A percentile compares a stretch with the other conserved stretches of the same genome.
These are phyloP conservation scores for Borealophlyctis nickersoniae DNA, from an alignment of 192 early-diverging fungal species.

Conservation along the genomic window DNA sequence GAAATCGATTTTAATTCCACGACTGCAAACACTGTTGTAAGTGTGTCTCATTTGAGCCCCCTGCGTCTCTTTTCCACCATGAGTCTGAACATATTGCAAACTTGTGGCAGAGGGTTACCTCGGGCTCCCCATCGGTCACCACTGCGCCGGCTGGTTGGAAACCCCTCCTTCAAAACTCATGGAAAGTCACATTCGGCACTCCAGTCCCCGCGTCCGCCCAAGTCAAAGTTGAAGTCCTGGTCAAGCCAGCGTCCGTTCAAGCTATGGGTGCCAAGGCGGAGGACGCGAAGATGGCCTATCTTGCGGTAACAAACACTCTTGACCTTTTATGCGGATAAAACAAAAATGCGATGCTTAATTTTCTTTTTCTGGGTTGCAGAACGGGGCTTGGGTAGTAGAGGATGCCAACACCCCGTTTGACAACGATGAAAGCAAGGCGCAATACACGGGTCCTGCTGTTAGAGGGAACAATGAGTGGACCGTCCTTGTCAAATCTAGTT, in stretches of 20 bases:
- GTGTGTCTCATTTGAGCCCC: background rate
- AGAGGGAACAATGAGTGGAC: constrained; percentile 1
- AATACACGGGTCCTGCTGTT: background rate
- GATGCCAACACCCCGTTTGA: background rate
- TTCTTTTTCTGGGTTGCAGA: background rate
- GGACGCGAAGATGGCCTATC: constrained; percentile 1
- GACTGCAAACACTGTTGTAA: background rate
- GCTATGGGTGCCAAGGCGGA: constrained; percentile 1
- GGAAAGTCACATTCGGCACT: constrained; percentile 3
- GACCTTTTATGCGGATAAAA: too few species aligned
- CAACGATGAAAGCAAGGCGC: background rate
- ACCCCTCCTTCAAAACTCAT: constrained; percentile 2
- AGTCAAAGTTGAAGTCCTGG: background rate
- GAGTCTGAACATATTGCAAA: background rate
- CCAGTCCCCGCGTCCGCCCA: background rate
- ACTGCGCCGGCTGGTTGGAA: background rate
- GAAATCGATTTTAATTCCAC: constrained; percentile 1
- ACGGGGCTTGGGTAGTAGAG: constrained; percentile 6
- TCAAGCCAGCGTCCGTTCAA: background rate
- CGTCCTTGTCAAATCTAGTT: constrained; percentile 1
- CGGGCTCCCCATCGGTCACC: constrained; percentile 3
- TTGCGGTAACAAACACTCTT: background rate
- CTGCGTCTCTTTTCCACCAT: background rate
- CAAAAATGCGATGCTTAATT: too few species aligned
- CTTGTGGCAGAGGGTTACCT: constrained; percentile 6